A percentile compares a stretch with the other conserved stretches of the same genome.
These are phyloP conservation scores for Rhodotorula glutinis DNA, from an alignment of 1,284 basidiomycete genomes.

Conservation along the genomic window DNA sequence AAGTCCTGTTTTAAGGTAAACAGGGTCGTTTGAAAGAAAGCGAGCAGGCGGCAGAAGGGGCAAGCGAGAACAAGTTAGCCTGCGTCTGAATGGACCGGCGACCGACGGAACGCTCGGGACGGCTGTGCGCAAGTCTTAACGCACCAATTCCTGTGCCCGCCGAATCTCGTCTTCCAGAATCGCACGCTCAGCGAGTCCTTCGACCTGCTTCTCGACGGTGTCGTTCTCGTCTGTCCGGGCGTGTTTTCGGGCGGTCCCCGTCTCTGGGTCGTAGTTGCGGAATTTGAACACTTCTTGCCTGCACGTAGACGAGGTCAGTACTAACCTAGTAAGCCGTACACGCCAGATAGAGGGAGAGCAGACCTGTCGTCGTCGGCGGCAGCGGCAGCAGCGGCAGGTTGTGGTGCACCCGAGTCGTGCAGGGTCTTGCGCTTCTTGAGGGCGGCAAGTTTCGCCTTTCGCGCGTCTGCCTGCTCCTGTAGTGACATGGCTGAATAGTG, in stretches of 20 bases:
- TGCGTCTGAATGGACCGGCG: no score
- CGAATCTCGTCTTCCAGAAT: conserved; percentile 79
- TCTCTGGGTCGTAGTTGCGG: conserved; percentile 47
- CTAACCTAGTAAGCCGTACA: no score
- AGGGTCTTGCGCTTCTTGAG: conserved; percentile 69
- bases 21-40: no score
- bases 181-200: conserved; percentile 77
- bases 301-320: not conserved
- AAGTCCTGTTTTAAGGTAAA: conserved; percentile 72
- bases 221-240: conserved; percentile 60
- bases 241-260: conserved; percentile 44
- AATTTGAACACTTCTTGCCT: conserved; percentile 41
- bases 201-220: conserved; percentile 81
- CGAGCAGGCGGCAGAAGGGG: no score
- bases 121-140: conserved; percentile 44
- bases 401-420: conserved; percentile 33
- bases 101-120: not conserved
- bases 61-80: no score
- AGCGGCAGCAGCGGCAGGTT: not conserved
- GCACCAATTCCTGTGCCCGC: conserved; percentile 78
- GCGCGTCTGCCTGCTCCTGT: conserved; percentile 74
- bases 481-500: conserved; percentile 77
- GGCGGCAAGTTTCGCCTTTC: conserved; percentile 78
- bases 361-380: not conserved
- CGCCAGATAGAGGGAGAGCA: not conserved